Percentiles rank a stretch among this genome's conserved stretches.
phyloP scores from a whole-genome alignment of 371 early-diverging fungal genomes.

The Mortierella sp. region DNA sequence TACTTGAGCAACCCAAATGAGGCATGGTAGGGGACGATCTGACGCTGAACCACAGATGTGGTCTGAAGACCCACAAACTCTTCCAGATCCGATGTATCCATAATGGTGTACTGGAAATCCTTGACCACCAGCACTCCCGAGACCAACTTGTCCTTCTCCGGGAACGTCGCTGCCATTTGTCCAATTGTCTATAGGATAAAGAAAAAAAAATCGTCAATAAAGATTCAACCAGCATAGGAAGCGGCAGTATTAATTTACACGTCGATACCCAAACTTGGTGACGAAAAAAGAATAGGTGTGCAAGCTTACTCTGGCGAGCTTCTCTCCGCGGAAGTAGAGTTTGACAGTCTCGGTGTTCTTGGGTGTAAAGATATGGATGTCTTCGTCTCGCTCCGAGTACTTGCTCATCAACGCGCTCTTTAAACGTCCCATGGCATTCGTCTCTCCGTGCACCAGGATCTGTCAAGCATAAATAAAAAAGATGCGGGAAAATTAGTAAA shows the following conservation, averaged over 20 bases:
- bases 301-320: slow-evolving; percentile 83
- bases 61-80: slow-evolving; percentile 86
- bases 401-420: slow-evolving; percentile 91
- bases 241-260: not conserved
- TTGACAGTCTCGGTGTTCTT: slow-evolving; percentile 95
- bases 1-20: slow-evolving; percentile 86
- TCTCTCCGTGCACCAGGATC: slow-evolving; percentile 99
- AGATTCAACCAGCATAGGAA: not conserved
- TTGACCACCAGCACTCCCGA: slow-evolving; percentile 90
- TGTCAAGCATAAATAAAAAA: slow-evolving; percentile 30
- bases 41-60: slow-evolving; percentile 84
- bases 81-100: slow-evolving; percentile 82
- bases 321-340: slow-evolving; percentile 96
- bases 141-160: slow-evolving; percentile 74
- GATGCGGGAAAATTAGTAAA: not conserved
- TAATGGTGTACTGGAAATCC: slow-evolving; percentile 91
- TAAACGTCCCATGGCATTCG: slow-evolving; percentile 98
- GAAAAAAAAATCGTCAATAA: not conserved
- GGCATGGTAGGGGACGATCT: slow-evolving; percentile 82
- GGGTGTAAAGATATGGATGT: slow-evolving; percentile 93
- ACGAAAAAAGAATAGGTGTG: not conserved
- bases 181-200: slow-evolving; percentile 79
- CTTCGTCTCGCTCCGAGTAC: slow-evolving; percentile 87
- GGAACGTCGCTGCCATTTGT: slow-evolving; percentile 78
- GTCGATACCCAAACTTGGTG: not conserved